Percentiles rank a stretch among this genome's conserved stretches.
phyloP scores from a whole-genome alignment of 2,329 filamentous ascomycete genomes.

The Dactylonectria estremocensis region DNA sequence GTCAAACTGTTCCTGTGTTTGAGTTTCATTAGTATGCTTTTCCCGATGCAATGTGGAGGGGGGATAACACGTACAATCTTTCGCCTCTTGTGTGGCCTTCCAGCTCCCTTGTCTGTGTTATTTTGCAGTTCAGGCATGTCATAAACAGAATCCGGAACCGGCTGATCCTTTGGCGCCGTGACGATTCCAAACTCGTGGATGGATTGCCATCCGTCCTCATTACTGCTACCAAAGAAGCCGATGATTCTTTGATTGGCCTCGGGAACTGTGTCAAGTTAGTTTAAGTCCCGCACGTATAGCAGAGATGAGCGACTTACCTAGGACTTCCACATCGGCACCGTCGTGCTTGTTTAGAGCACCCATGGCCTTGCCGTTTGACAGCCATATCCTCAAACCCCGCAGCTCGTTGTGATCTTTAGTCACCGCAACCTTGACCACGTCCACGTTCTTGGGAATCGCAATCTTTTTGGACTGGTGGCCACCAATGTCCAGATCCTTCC shows the following conservation, averaged over 20 bases:
- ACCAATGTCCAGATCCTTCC: slow-evolving; percentile 44
- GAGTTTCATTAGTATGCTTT: not conserved
- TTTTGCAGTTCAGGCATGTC: slow-evolving; percentile 60
- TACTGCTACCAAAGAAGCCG: slow-evolving; percentile 62
- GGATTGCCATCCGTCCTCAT: slow-evolving; percentile 31
- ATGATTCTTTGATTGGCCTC: slow-evolving; percentile 57
- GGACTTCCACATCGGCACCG: slow-evolving; percentile 14
- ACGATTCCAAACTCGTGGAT: slow-evolving; percentile 64
- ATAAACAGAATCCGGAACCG: slow-evolving; percentile 58
- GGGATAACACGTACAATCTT: not conserved
- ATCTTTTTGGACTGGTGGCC: slow-evolving; percentile 51
- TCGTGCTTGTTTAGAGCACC: slow-evolving; percentile 38
- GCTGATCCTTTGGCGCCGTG: slow-evolving; percentile 57
- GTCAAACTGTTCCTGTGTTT: not conserved
- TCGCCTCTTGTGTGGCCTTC: not conserved
- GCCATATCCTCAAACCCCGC: slow-evolving; percentile 44
- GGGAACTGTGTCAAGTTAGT: slow-evolving; percentile 47
- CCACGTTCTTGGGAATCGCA: slow-evolving; percentile 40
- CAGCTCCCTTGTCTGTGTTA: not conserved
- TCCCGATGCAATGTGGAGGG: not conserved
- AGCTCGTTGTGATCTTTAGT: slow-evolving; percentile 26
- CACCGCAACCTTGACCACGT: slow-evolving; percentile 52
- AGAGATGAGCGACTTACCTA: slow-evolving; percentile 19
- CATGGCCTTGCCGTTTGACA: slow-evolving; percentile 39
- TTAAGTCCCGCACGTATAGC: not conserved